Base-by-base conservation (phyloP, 2,329 filamentous ascomycete species). In the Fusarium udum region DNA sequence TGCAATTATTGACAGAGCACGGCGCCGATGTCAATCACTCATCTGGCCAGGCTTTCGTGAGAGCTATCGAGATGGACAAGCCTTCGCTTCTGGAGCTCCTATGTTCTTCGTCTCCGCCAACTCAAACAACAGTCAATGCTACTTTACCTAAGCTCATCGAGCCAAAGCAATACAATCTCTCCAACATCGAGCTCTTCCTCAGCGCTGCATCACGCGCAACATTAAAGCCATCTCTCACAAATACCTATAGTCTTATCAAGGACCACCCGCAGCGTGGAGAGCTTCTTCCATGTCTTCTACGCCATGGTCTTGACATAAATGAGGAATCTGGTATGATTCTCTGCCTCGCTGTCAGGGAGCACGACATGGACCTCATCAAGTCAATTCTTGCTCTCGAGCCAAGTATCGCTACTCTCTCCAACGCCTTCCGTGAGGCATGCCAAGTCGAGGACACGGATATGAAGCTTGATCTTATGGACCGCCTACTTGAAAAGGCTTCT, bases 1-100 rank as follows among this genome's bases (percentile, higher is more conserved):
- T 61, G 12, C 61, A 28, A 7, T 16, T 45, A 3, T 52, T 71
- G 6, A 16, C 52, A 7, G 24, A 71, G 1, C 39, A 66, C 3
- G 55, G 61, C 0, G 68, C 67, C 9, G 57, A 71, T 5, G 55
- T 53, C 8, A 71, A 71, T n/a, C 48, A 16, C 2, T 18, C 24
- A 1, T 51, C 15, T 6, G 68, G 68, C 0, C n/a, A n/a, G 1
- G 53, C 66, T 8, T 71, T 66, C 7, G 22, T n/a, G 1, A 26
- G 11, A 2, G 67, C 51, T 0, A 16, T 66, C 2, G 49, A 55
- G 10, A 24, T 28, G 8, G 31, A 51, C 0, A 66, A 40, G 24
- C 2, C 28, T 7, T 13, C 31, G 1, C n/a, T 71, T 1, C 13
- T 71, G 3, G 34, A 61, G 12, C 39, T 71, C 0, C 15, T 71